Evolutionary conservation across 352 stramenopile genomes (phyloP), one percentile per base, ranked within the genome.

Genomic region (Pythium aquatile): DNA sequence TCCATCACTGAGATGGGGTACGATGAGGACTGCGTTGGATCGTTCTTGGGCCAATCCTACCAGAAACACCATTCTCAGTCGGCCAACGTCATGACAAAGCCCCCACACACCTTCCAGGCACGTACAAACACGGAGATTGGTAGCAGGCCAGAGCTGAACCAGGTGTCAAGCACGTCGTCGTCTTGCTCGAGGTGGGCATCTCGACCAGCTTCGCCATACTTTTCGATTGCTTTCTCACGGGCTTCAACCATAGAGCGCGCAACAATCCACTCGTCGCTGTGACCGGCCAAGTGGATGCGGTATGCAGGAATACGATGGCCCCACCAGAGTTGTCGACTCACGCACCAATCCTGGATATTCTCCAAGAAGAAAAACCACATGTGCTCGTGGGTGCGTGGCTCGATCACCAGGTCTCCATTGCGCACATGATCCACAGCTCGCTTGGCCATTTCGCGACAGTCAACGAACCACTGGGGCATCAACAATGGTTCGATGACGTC

Each of bases 311-410:
- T 99, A 49, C 98, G 97, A 76, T 99, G 98, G 29, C 98, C 98
- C 98, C 98, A 99, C 98, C 98, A 99, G 2, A 99, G 85, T 76
- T 99, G 98, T 16, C 98, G 91, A 73, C 93, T 99, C 49, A 99
- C 84, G 66, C 98, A 99, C 98, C 98, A 99, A 79, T 99, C 97
- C 30, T 97, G 90, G 69, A 99, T 99, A 73, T 99, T 99, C 62
- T 99, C 97, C 26, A 99, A 76, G 83, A 98, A 99, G 65, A 93
- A 90, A 74, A 98, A 99, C 96, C 96, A 99, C 44, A 96, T 99
- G 69, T 90, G 79, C 24, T 71, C 66, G 66, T 99, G 96, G 29
- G 92, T 85, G 51, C 90, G 84, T 10, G 98, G 98, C 67, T 99
- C 73, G 58, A 99, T 99, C 39, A 83, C 86, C 60, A 99, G 87